Percentiles rank a stretch among this genome's conserved stretches.
Evolutionary conservation across 805 yeast genomes (phyloP).

Genomic region (Peterozyma xylosa): DNA sequence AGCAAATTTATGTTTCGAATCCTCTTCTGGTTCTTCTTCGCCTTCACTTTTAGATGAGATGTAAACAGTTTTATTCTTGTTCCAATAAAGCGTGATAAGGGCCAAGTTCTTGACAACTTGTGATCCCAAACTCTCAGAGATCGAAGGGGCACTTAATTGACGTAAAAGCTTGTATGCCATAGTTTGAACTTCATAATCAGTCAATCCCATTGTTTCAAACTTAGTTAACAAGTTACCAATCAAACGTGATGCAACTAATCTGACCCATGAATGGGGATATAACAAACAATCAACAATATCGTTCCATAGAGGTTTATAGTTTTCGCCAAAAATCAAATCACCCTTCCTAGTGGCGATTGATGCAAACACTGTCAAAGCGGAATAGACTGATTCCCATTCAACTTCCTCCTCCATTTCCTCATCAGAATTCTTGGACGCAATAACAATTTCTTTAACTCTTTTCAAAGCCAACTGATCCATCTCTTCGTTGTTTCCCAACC

Average conservation of each 20-base stretch:
- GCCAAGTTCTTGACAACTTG: conserved; percentile 65
- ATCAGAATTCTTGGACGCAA: conserved; percentile 22
- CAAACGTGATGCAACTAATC: conserved; percentile 58
- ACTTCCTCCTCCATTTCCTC: conserved; percentile 31
- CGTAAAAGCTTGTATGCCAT: conserved; percentile 63
- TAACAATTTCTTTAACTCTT: conserved; percentile 16
- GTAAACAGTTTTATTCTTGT: conserved; percentile 30
- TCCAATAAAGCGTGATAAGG: conserved; percentile 56
- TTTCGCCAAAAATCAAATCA: conserved; percentile 19
- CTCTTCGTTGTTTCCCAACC: conserved; percentile 26
- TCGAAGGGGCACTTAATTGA: conserved; percentile 74
- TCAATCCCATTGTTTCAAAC: conserved; percentile 25
- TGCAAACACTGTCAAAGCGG: conserved; percentile 47
- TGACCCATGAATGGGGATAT: conserved; percentile 90
- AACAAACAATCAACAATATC: conserved; percentile 47
- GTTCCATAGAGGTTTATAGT: conserved; percentile 39
- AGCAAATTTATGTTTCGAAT: conserved; percentile 26
- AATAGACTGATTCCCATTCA: conserved; percentile 76
- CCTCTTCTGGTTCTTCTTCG: conserved; percentile 14
- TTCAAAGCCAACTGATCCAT: conserved; percentile 32
- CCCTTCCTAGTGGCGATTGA: conserved; percentile 29
- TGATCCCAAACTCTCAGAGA: conserved; percentile 54
- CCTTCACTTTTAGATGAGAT: conserved; percentile 15
- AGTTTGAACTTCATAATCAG: conserved; percentile 49
- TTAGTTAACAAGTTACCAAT: conserved; percentile 44